Percentiles rank a stretch among this genome's conserved stretches.
phyloP scores from a whole-genome alignment of 1,139 yeast genomes.

The Geotrichum fermentans region DNA sequence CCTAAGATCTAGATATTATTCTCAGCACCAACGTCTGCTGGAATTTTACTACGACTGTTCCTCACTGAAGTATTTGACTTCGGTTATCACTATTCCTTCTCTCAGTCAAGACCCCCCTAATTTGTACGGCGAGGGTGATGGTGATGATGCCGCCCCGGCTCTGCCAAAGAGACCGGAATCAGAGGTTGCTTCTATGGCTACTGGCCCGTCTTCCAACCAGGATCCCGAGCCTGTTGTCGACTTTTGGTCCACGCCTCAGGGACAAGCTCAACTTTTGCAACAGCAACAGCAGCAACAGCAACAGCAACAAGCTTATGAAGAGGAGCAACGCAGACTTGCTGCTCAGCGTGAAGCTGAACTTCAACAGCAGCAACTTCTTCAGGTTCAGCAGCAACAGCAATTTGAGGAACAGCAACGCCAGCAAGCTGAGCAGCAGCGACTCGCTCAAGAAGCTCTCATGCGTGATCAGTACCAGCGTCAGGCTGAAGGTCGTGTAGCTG shows the following conservation, averaged over 20 bases:
- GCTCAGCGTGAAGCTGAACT: constrained; percentile 48
- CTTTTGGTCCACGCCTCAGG: constrained; percentile 44
- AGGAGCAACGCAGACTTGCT: constrained; percentile 49
- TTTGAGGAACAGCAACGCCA: constrained; percentile 67
- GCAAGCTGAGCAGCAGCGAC: constrained; percentile 65
- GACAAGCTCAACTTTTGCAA: constrained; percentile 33
- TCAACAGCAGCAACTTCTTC: constrained; percentile 44
- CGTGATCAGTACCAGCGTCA: constrained; percentile 71
- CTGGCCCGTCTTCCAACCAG: constrained; percentile 41
- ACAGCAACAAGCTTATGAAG: constrained; percentile 44
- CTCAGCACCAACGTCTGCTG: constrained; percentile 75
- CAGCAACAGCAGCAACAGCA: constrained; percentile 40
- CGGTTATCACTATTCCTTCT: constrained; percentile 81
- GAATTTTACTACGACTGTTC: constrained; percentile 91
- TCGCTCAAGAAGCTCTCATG: constrained; percentile 67
- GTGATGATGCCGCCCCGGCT: constrained; percentile 40
- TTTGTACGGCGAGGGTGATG: constrained; percentile 46
- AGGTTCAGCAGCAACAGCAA: constrained; percentile 59
- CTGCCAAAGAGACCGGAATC: constrained; percentile 44
- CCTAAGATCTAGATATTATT: constrained; percentile 62
- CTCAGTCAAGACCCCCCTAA: constrained; percentile 71
- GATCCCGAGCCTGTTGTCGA: constrained; percentile 39
- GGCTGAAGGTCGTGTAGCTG: constrained; percentile 74
- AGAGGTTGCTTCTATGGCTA: constrained; percentile 29
- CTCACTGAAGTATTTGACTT: constrained; percentile 73